Evolutionary conservation across 1,284 basidiomycete genomes (phyloP).

Genomic region (Meira miltonrushii): DNA sequence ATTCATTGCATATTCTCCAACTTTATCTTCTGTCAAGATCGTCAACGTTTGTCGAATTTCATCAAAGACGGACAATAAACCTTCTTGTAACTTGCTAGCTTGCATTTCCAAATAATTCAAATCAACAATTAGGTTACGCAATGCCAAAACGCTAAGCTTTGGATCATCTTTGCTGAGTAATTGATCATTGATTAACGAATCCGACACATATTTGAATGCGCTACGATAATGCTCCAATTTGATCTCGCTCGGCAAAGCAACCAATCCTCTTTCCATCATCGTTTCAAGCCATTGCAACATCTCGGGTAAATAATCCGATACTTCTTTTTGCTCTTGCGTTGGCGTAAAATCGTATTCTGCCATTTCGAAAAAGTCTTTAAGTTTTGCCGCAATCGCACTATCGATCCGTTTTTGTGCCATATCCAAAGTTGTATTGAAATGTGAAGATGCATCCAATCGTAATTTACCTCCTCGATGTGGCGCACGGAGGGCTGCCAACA

Average conservation of each 20-base stretch:
- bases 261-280: constrained; percentile 84
- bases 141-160: constrained; percentile 14
- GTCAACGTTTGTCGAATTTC: constrained; percentile 12
- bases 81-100: background rate
- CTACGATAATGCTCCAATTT: constrained; percentile 82
- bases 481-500: constrained; percentile 66
- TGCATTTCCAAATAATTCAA: constrained; percentile 21
- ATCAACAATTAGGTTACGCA: constrained; percentile 16
- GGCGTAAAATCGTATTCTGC: constrained; percentile 93
- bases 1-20: constrained; percentile 10
- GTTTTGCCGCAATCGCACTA: constrained; percentile 77
- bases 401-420: constrained; percentile 74
- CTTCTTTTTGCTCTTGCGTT: constrained; percentile 22
- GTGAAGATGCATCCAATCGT: constrained; percentile 63
- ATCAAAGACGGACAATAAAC: constrained; percentile 5
- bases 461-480: constrained; percentile 77
- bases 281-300: constrained; percentile 93
- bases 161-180: constrained; percentile 29
- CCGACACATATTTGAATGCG: constrained; percentile 77
- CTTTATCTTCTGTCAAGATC: constrained; percentile 3
- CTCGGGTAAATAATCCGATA: constrained; percentile 70
- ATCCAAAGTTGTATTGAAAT: constrained; percentile 68
- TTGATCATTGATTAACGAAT: constrained; percentile 64
- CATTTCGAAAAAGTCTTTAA: constrained; percentile 93
- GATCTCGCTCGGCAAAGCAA: constrained; percentile 67